These are phyloP conservation scores for Trametes punicea DNA, from an alignment of 768 basidiomycete species.

Conservation along the genomic window DNA sequence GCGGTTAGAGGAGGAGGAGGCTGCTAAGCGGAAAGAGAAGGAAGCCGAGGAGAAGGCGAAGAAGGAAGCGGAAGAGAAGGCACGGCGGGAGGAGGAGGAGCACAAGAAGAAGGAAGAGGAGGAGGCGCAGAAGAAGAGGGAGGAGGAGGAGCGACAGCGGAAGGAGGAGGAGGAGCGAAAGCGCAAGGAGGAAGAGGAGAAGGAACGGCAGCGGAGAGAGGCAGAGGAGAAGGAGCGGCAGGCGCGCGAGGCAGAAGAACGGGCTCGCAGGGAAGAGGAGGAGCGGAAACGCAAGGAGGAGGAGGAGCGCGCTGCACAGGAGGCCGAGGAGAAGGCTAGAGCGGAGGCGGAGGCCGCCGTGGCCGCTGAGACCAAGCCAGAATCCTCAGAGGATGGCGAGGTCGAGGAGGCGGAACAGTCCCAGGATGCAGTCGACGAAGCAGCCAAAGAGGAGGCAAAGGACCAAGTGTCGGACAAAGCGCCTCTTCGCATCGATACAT, in stretches of 20 bases:
- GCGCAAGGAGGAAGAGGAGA: slow-evolving; percentile 36
- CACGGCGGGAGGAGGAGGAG: slow-evolving; percentile 23
- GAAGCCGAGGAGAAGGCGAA: slow-evolving; percentile 48
- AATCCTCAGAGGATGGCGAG: slow-evolving; percentile 44
- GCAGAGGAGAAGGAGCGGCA: slow-evolving; percentile 45
- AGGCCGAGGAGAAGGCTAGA: slow-evolving; percentile 36
- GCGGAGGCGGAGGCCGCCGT: slow-evolving; percentile 34
- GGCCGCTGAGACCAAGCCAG: slow-evolving; percentile 30
- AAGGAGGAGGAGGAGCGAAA: slow-evolving; percentile 35
- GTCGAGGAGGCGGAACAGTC: slow-evolving; percentile 42
- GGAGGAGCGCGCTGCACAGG: slow-evolving; percentile 34
- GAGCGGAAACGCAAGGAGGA: slow-evolving; percentile 40
- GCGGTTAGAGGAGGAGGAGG: slow-evolving; percentile 43
- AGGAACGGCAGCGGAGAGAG: slow-evolving; percentile 39
- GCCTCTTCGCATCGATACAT: slow-evolving; percentile 63
- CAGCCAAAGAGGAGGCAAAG: slow-evolving; percentile 35
- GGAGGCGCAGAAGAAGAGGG: slow-evolving; percentile 55
- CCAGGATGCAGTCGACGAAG: slow-evolving; percentile 3
- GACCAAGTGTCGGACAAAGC: slow-evolving; percentile 49
- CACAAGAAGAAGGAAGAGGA: slow-evolving; percentile 24
- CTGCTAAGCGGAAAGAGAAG: slow-evolving; percentile 24
- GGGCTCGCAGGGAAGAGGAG: slow-evolving; percentile 32
- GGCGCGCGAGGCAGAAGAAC: slow-evolving; percentile 37
- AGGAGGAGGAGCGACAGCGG: slow-evolving; percentile 34
- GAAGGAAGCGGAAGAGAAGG: slow-evolving; percentile 37